Conservation (phyloP, 2,329 filamentous ascomycete genomes). For the Ploettnerulaceae sp. region DNA sequence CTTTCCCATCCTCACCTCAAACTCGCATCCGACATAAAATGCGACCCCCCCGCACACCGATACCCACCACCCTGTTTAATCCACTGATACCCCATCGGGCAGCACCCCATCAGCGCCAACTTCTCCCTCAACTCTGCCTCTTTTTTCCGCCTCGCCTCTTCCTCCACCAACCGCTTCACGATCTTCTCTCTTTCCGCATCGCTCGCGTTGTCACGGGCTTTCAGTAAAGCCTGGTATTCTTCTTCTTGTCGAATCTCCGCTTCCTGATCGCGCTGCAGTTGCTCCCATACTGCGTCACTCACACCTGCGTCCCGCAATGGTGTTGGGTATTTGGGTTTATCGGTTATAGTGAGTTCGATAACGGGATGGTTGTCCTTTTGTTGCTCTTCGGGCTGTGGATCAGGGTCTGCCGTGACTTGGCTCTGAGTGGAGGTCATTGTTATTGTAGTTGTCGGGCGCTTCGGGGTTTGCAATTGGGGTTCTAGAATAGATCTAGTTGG, state of each 20-base stretch:
- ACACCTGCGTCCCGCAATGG: conserved; percentile 59
- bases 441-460: neutral
- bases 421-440: no score
- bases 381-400: no score
- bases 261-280: conserved; percentile 27
- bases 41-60: conserved; percentile 55
- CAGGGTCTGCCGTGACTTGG: no score
- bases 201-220: conserved; percentile 28
- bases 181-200: conserved; percentile 27
- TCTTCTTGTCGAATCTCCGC: conserved; percentile 26
- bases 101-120: conserved; percentile 50
- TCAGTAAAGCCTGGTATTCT: conserved; percentile 27
- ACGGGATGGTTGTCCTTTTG: no score
- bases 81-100: conserved; percentile 55
- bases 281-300: conserved; percentile 52
- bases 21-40: conserved; percentile 47
- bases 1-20: no score
- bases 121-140: conserved; percentile 41
- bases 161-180: conserved; percentile 33
- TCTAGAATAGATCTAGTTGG: no score
- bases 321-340: conserved; percentile 32
- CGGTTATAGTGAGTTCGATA: neutral
- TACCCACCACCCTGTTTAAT: conserved; percentile 55
- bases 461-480: conserved; percentile 12
- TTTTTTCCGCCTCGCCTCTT: conserved; percentile 40